A percentile compares a stretch with the other conserved stretches of the same genome.
phyloP scores from a whole-genome alignment of 2,329 filamentous ascomycete species.

The Epichloe baconii region DNA sequence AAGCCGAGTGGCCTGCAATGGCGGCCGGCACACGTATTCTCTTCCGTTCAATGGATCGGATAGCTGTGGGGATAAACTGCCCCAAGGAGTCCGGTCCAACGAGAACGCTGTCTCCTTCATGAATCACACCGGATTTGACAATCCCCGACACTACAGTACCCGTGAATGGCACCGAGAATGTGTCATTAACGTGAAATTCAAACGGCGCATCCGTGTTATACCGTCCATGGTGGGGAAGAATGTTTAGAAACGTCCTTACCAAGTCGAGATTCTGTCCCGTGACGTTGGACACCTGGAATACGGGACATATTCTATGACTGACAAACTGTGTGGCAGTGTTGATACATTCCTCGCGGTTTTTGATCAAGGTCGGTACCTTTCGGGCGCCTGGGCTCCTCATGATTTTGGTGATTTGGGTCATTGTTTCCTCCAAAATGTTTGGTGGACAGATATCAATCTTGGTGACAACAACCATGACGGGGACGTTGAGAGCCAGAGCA shows the following conservation, averaged over 20 bases:
- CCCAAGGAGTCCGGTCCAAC: conserved; percentile 85
- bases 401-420: conserved; percentile 82
- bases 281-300: conserved; percentile 97
- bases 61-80: conserved; percentile 73
- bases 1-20: conserved; percentile 82
- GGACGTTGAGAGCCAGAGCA: conserved; percentile 85
- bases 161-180: conserved; percentile 93
- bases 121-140: conserved; percentile 74
- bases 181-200: conserved; percentile 94
- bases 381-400: conserved; percentile 85
- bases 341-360: conserved; percentile 79
- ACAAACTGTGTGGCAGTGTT: conserved; percentile 95
- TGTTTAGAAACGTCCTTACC: conserved; percentile 86
- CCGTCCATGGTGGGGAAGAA: conserved; percentile 84
- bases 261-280: conserved; percentile 84
- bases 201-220: conserved; percentile 82
- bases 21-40: conserved; percentile 78
- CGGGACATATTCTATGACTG: conserved; percentile 84
- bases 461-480: conserved; percentile 94
- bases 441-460: conserved; percentile 98
- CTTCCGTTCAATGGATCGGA: conserved; percentile 91
- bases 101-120: conserved; percentile 78
- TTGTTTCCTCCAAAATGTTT: conserved; percentile 86
- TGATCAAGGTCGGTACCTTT: conserved; percentile 95
- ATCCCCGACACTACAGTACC: conserved; percentile 94